Base-by-base conservation (phyloP, 805 yeast genomes). In the Candida sithepensis region DNA sequence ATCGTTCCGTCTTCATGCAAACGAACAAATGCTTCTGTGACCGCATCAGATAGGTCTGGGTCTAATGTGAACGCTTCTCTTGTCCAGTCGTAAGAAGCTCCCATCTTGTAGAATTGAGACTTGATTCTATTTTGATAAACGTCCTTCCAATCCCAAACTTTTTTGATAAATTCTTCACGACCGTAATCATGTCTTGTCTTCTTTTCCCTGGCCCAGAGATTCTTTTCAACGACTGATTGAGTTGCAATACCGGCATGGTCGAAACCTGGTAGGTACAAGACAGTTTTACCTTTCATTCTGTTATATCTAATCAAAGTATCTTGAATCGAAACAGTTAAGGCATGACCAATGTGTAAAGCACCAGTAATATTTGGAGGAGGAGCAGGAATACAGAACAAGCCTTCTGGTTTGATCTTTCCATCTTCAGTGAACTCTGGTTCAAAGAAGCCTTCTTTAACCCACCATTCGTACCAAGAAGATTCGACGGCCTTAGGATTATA, bases 321-420 rank as follows among this genome's bases (percentile, higher is more conserved):
- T 74, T 94, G 99, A 63, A 94, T 86, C 32, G 98, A 75, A 52
- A 91, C 88, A 16, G 99, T 94, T 66, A 94, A 78, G 24, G 98
- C 99, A 69, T 94, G 99, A 59, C 99, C 99, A 69, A 94, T 94
- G 70, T 94, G 99, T 58, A 94, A 78, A 41, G 98, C 97, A 72
- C 99, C 99, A 42, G 99, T 94, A 55, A 94, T 96, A 68, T 94
- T 94, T 65, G 99, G 99, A 53, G 99, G 99, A 36, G 99, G 99
- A n/a, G 96, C 94, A 36, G 98, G 97, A 60, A 94, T 88, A 53
- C 85, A 78, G 70, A 92, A 94, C 18, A 76, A 64, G 58, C 98
- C 98, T 62, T 82, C 91, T 39, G 94, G 87, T 64, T 84, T 84
- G 56, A 80, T 61, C 41, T 82, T 70, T 41, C 97, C 97, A 61